Percentiles rank a stretch among this genome's conserved stretches.
Evolutionary conservation across 1,139 yeast genomes (phyloP).

Genomic region (Debaryomyces robertsiae): DNA sequence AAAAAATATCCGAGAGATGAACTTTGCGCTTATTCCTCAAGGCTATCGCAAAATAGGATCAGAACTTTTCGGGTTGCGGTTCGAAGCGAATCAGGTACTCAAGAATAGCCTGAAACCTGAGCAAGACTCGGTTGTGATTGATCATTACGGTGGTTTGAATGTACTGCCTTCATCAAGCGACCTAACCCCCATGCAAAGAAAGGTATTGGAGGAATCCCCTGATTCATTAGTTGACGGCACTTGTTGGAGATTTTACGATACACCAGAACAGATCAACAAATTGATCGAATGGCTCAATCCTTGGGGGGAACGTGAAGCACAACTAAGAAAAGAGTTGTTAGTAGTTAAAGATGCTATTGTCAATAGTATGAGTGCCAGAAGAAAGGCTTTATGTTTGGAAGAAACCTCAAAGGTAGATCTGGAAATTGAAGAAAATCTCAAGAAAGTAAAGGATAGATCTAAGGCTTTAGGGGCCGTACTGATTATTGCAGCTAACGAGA

Average conservation of each 20-base stretch:
- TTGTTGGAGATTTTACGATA: conserved; percentile 76
- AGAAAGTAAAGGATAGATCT: conserved; percentile 27
- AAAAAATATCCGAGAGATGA: conserved; percentile 13
- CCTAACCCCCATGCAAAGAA: conserved; percentile 57
- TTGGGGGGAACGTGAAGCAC: conserved; percentile 76
- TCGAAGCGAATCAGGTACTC: conserved; percentile 5
- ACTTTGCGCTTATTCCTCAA: conserved; percentile 21
- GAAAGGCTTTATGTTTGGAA: conserved; percentile 50
- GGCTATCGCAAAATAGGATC: conserved; percentile 23
- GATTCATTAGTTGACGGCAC: conserved; percentile 52
- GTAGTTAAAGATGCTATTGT: conserved; percentile 56
- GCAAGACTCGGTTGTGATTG: conserved; percentile 29
- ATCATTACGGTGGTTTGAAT: conserved; percentile 48
- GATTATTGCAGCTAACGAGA: neutral
- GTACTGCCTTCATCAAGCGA: conserved; percentile 22
- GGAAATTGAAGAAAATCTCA: conserved; percentile 39
- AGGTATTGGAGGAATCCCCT: conserved; percentile 67
- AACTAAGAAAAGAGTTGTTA: conserved; percentile 62
- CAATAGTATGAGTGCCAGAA: conserved; percentile 62
- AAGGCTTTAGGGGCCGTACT: conserved; percentile 27
- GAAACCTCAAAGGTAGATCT: conserved; percentile 44
- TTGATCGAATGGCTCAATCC: conserved; percentile 70
- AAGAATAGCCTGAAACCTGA: neutral
- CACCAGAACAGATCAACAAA: conserved; percentile 56
- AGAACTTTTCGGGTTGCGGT: conserved; percentile 20